These are phyloP conservation scores for Dendrobium chrysotoxum DNA, from an alignment of 106 monocot species.

Conservation along the genomic window DNA sequence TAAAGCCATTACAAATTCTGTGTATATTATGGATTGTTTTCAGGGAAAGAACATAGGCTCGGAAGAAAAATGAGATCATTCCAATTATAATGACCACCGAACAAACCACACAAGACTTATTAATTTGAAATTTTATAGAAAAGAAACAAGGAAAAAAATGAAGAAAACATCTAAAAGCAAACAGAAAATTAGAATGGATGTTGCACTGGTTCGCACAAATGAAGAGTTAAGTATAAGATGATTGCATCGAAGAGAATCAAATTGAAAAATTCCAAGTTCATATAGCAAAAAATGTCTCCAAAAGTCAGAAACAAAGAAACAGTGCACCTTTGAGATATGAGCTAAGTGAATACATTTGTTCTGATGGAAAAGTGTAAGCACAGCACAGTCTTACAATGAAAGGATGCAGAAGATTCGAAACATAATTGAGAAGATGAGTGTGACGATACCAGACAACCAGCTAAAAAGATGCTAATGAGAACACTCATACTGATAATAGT, in stretches of 20 bases:
- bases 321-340: neutral
- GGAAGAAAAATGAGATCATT: neutral
- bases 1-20: neutral
- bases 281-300: neutral
- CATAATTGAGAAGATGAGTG: slow-evolving; percentile 5
- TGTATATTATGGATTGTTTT: neutral
- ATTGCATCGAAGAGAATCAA: neutral
- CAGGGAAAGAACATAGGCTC: neutral
- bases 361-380: slow-evolving; percentile 4
- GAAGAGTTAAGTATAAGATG: neutral
- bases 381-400: neutral
- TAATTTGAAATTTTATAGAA: neutral
- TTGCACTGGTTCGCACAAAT: neutral
- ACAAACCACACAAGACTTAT: neutral
- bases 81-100: neutral
- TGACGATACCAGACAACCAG: slow-evolving; percentile 4
- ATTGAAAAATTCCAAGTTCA: neutral
- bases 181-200: neutral
- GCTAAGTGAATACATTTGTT: neutral
- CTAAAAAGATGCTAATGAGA: slow-evolving; percentile 3
- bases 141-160: neutral
- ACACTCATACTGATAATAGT: slow-evolving; percentile 1
- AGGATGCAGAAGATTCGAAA: slow-evolving; percentile 1
- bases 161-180: neutral
- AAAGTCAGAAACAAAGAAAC: neutral